Percentiles rank a stretch among this genome's conserved stretches.
Conservation (phyloP, 2,329 filamentous ascomycete species). For the Aspergillus fijiensis region DNA sequence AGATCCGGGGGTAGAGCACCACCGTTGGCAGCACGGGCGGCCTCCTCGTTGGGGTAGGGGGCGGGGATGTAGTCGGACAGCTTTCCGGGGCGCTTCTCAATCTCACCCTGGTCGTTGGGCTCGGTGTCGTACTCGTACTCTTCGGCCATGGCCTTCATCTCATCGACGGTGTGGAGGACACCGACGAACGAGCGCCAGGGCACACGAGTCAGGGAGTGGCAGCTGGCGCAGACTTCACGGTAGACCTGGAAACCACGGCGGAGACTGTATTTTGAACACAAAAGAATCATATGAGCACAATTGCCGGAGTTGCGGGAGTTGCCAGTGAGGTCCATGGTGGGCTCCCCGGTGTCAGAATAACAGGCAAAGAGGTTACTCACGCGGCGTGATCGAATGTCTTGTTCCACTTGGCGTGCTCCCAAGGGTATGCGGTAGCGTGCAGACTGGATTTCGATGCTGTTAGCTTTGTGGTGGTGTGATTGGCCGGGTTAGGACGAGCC, state of each 20-base stretch:
- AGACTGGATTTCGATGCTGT: conserved; percentile 60
- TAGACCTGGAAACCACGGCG: conserved; percentile 99
- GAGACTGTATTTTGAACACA: conserved; percentile 59
- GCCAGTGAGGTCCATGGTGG: conserved; percentile 9
- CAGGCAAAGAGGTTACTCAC: conserved; percentile 58
- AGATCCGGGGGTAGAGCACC: conserved; percentile 97
- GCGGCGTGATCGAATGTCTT: conserved; percentile 97
- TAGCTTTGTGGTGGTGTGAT: conserved; percentile 24
- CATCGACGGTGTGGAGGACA: conserved; percentile 88
- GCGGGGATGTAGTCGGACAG: conserved; percentile 93
- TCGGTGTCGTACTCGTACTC: conserved; percentile 98
- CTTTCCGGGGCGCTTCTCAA: conserved; percentile 98
- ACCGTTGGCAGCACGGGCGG: conserved; percentile 95
- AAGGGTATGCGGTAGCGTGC: conserved; percentile 87
- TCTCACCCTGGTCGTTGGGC: conserved; percentile 96
- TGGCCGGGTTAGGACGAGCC: conserved; percentile 21
- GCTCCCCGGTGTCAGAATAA: background rate
- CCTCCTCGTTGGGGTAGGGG: conserved; percentile 99
- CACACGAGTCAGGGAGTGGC: conserved; percentile 92
- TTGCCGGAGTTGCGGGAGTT: conserved; percentile 14
- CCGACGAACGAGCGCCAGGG: conserved; percentile 93
- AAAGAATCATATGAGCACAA: conserved; percentile 23
- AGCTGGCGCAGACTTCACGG: conserved; percentile 95
- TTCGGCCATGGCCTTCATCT: conserved; percentile 95
- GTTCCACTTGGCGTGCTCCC: conserved; percentile 87